Percentiles rank a stretch among this genome's conserved stretches.
phyloP scores from a whole-genome alignment of 2,329 filamentous ascomycete species.

The Hymenoscyphus infarciens region DNA sequence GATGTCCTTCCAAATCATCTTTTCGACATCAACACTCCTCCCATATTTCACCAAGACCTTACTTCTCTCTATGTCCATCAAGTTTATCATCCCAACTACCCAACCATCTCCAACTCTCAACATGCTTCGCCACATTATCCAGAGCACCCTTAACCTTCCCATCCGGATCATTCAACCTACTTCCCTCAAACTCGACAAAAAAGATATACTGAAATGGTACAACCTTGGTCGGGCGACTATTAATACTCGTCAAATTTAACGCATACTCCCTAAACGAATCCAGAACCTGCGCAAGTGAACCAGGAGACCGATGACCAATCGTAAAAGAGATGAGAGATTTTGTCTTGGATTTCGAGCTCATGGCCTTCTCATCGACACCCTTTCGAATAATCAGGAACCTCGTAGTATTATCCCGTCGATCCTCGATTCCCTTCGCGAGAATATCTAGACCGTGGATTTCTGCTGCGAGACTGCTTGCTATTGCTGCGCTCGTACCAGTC shows the following conservation, averaged over 20 bases:
- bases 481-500: slow-evolving; percentile 65
- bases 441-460: slow-evolving; percentile 64
- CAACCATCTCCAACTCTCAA: slow-evolving; percentile 63
- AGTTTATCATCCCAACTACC: slow-evolving; percentile 57
- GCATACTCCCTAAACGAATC: slow-evolving; percentile 69
- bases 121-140: slow-evolving; percentile 52
- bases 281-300: slow-evolving; percentile 78
- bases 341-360: slow-evolving; percentile 29
- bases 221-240: slow-evolving; percentile 73
- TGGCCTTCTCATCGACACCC: slow-evolving; percentile 24
- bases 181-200: slow-evolving; percentile 83
- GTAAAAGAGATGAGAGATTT: slow-evolving; percentile 84
- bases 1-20: background rate
- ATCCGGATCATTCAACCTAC: slow-evolving; percentile 49
- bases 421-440: slow-evolving; percentile 68
- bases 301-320: slow-evolving; percentile 70
- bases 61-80: slow-evolving; percentile 5
- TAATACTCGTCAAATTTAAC: slow-evolving; percentile 87
- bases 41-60: background rate
- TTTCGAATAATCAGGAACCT: slow-evolving; percentile 65
- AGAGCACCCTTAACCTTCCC: slow-evolving; percentile 59
- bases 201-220: slow-evolving; percentile 89
- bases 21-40: background rate
- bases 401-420: slow-evolving; percentile 72
- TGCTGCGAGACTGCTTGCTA: slow-evolving; percentile 73